Evolutionary conservation across 1,284 basidiomycete genomes (phyloP).

Genomic region (Phellopilus nigrolimitatus): DNA sequence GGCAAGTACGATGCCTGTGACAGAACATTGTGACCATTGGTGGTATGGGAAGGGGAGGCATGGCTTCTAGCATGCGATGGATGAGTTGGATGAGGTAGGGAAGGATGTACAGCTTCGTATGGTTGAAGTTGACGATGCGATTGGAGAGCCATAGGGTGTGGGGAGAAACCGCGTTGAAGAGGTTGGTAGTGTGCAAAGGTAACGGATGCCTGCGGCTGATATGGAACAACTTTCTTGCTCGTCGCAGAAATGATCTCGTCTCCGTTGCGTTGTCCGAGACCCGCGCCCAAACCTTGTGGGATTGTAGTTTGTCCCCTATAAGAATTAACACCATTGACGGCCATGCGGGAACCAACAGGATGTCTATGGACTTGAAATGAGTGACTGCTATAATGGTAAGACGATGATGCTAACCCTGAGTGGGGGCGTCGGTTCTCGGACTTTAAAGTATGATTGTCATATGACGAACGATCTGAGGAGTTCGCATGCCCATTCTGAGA

Average conservation of each 20-base stretch:
- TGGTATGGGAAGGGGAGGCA: not conserved
- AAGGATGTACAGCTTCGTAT: not conserved
- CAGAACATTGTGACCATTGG: not conserved
- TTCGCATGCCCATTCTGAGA: not conserved
- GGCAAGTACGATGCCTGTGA: not conserved
- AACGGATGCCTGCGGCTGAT: conserved; percentile 22
- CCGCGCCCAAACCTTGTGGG: not conserved
- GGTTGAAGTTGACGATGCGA: conserved; percentile 11
- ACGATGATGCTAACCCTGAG: too few relatives aligned
- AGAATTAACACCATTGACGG: too few relatives aligned
- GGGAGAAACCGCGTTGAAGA: conserved; percentile 39
- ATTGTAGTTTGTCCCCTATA: too few relatives aligned
- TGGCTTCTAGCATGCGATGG: not conserved
- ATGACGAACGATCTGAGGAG: too few relatives aligned
- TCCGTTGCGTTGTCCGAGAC: not conserved
- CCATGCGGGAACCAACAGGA: too few relatives aligned
- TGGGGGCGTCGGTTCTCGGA: not conserved
- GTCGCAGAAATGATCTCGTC: not conserved
- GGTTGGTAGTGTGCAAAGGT: conserved; percentile 51
- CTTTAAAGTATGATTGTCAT: not conserved
- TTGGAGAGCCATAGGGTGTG: conserved; percentile 21
- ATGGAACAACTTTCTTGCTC: not conserved
- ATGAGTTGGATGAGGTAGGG: not conserved
- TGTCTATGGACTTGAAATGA: too few relatives aligned
- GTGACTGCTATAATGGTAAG: too few relatives aligned